Evolutionary conservation across 352 stramenopile genomes (phyloP).

Genomic region (Pythium aquatile): DNA sequence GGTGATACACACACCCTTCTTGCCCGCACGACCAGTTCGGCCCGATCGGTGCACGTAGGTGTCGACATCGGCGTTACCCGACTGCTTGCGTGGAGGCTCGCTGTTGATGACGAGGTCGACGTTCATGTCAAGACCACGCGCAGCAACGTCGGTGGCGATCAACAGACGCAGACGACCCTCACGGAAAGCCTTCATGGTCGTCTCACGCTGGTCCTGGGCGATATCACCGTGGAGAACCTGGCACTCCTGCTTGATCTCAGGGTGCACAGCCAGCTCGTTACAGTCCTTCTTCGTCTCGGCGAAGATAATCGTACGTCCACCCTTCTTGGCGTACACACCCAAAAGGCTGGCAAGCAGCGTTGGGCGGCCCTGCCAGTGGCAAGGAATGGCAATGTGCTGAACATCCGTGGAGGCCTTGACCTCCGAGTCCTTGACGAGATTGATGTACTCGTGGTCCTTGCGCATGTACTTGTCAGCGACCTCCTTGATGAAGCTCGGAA

Average conservation of each 20-base stretch:
- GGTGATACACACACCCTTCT: constrained; percentile 96
- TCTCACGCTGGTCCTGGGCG: constrained; percentile 95
- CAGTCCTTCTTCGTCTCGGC: constrained; percentile 94
- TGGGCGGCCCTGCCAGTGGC: constrained; percentile 87
- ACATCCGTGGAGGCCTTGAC: constrained; percentile 90
- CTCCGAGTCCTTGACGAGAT: constrained; percentile 91
- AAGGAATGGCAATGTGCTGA: constrained; percentile 92
- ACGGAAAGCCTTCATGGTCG: constrained; percentile 97
- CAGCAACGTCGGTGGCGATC: constrained; percentile 97
- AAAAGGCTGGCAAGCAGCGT: constrained; percentile 75
- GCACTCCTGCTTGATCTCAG: constrained; percentile 82
- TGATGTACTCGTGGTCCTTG: constrained; percentile 86
- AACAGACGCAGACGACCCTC: constrained; percentile 93
- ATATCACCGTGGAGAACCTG: constrained; percentile 97
- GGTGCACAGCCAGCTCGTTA: constrained; percentile 91
- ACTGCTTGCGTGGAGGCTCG: constrained; percentile 84
- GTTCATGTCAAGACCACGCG: constrained; percentile 97
- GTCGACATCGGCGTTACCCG: constrained; percentile 91
- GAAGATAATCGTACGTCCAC: constrained; percentile 93
- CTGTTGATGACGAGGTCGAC: constrained; percentile 97
- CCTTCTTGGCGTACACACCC: constrained; percentile 84
- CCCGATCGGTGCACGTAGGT: constrained; percentile 99
- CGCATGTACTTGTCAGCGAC: constrained; percentile 91
- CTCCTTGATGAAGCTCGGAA: constrained; percentile 91
- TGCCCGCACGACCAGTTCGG: constrained; percentile 94